Percentiles rank a stretch among this genome's conserved stretches.
Evolutionary conservation across 2,329 filamentous ascomycete genomes (phyloP).

Genomic region (Triangularia verruculosa): DNA sequence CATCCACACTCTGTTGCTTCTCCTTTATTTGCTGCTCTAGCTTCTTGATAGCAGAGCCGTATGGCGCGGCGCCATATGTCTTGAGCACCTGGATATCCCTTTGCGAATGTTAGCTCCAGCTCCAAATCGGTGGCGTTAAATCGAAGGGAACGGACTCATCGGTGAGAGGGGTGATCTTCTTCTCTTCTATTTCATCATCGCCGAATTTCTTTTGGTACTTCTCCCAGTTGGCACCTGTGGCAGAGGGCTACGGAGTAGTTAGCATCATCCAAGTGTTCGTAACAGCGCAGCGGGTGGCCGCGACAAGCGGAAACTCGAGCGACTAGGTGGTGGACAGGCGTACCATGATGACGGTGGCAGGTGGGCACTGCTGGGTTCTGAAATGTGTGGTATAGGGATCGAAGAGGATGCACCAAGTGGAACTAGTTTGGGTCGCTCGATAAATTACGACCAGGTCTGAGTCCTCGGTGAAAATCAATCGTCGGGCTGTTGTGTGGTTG

Average conservation of each 20-base stretch:
- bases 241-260: constrained; percentile 68
- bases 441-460: neutral
- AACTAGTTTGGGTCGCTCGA: neutral
- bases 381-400: neutral
- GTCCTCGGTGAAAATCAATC: neutral
- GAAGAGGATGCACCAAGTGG: neutral
- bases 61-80: constrained; percentile 96
- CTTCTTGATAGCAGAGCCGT: constrained; percentile 90
- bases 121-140: neutral
- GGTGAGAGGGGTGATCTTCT: constrained; percentile 96
- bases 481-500: constrained; percentile 3
- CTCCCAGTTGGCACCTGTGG: constrained; percentile 93
- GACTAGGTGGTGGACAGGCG: constrained; percentile 1
- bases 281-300: neutral
- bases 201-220: constrained; percentile 97
- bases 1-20: constrained; percentile 95
- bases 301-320: neutral
- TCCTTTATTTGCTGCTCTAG: constrained; percentile 99
- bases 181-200: constrained; percentile 96
- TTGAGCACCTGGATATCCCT: constrained; percentile 99
- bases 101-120: constrained; percentile 24
- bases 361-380: neutral
- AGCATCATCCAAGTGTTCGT: neutral
- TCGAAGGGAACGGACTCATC: constrained; percentile 71
- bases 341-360: constrained; percentile 26